These are phyloP conservation scores for Fusarium hainanense DNA, from an alignment of 2,329 filamentous ascomycete species.

Conservation along the genomic window DNA sequence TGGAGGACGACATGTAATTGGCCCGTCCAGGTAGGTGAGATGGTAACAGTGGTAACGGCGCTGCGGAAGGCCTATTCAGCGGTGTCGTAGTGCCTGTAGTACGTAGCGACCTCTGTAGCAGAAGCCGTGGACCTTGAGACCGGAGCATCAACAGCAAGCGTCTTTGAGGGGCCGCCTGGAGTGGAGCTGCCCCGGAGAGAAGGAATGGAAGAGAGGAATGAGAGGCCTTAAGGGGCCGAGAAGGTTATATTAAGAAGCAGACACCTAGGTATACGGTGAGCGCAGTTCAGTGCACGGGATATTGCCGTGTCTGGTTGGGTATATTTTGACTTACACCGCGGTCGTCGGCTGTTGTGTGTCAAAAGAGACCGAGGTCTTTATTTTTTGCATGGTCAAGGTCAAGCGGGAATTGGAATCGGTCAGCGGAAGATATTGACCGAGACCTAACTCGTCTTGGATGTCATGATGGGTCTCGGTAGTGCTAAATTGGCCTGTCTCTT, in stretches of 20 bases:
- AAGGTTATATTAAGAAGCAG: slow-evolving; percentile 19
- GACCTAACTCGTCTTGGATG: slow-evolving; percentile 31
- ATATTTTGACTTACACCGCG: slow-evolving; percentile 32
- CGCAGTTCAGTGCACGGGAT: slow-evolving; percentile 17
- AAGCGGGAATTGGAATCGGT: slow-evolving; percentile 29
- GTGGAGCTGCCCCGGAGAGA: slow-evolving; percentile 44
- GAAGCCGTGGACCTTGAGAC: slow-evolving; percentile 28
- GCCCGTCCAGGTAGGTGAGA: slow-evolving; percentile 37
- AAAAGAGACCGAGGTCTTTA: slow-evolving; percentile 41
- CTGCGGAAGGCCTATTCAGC: slow-evolving; percentile 19
- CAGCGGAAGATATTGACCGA: slow-evolving; percentile 22
- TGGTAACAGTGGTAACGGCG: slow-evolving; percentile 23
- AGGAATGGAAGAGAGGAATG: slow-evolving; percentile 26
- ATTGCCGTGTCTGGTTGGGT: slow-evolving; percentile 7
- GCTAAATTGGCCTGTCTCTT: slow-evolving; percentile 16
- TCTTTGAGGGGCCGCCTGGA: slow-evolving; percentile 28
- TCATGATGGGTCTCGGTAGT: slow-evolving; percentile 21
- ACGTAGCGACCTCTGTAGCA: slow-evolving; percentile 40
- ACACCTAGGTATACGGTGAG: slow-evolving; percentile 15
- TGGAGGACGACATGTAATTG: slow-evolving; percentile 42
- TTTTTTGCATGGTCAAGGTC: slow-evolving; percentile 11
- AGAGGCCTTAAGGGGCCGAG: slow-evolving; percentile 1
- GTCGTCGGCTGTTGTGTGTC: slow-evolving; percentile 40
- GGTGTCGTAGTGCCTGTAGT: slow-evolving; percentile 17
- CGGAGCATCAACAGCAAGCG: slow-evolving; percentile 37